Evolutionary conservation across 2,329 filamentous ascomycete species (phyloP), one percentile per base, ranked within the genome.

Genomic region (Ophiocordyceps camponoti-leonardi): DNA sequence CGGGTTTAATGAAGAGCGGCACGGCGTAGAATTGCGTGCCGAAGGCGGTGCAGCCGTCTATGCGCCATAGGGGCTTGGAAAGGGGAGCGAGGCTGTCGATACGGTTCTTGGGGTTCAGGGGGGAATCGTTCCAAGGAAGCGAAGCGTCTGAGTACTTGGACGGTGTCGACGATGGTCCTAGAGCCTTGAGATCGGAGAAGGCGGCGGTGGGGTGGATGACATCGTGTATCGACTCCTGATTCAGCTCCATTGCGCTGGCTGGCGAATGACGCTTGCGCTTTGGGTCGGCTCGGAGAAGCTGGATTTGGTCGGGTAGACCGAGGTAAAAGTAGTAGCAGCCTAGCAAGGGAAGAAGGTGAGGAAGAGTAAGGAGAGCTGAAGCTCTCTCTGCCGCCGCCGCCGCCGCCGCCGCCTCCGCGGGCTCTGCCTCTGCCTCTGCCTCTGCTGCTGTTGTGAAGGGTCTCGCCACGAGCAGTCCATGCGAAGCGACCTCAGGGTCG

Each of bases 71-170:
- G 2, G 73, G 66, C 1, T 59, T 51, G 14, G 52, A 44, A 2
- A 66, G 65, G 8, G 62, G 57, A 3, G 64, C 66, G 16, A 79
- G 66, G 49, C 72, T 75, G 54, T 78, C 67, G 54, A 79, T 71
- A 48, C 75, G 67, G 52, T 77, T 79, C 55, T 74, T 76, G 8
- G 75, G 75, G 49, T 79, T 79, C 40, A 78, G 61, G 39, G 63
- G 58, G 6, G 74, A 78, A 3, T 55, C 49, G 13, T 58, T 55
- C 75, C 75, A 45, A 12, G 44, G 44, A 5, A 79, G 14, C 52
- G 14, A 6, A 18, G 16, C 33, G 8, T 16, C 16, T 37, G 33
- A 6, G 14, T 16, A n/a, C 18, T 10, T n/a, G 14, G 6, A 18
- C 8, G 14, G 30, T 14, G 30, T 14, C 30, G 13, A 12, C 30